phyloP scores from a whole-genome alignment of 495 filamentous ascomycete species.

The Neurospora sp. region DNA sequence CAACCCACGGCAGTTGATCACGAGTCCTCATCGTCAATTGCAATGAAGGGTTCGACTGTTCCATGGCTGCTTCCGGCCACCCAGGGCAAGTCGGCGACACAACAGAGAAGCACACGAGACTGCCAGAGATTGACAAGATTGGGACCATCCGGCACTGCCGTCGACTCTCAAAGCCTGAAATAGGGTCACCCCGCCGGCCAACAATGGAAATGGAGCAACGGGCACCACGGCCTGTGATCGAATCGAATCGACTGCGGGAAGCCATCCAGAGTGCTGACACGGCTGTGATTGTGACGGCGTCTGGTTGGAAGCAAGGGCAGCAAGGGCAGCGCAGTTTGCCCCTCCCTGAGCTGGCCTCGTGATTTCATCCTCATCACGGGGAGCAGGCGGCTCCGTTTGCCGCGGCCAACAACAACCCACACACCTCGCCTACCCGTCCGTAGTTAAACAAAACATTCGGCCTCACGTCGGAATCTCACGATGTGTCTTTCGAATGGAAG shows the following conservation, averaged over 20 bases:
- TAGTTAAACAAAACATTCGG: neutral
- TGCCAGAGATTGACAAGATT: neutral
- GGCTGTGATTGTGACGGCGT: constrained; percentile 7
- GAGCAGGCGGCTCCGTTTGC: constrained; percentile 14
- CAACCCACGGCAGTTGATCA: constrained; percentile 15
- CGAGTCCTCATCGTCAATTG: constrained; percentile 13
- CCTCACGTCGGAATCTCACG: too few relatives aligned
- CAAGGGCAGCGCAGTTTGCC: neutral
- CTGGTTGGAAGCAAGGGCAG: constrained; percentile 4
- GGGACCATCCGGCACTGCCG: neutral
- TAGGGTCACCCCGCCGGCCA: neutral
- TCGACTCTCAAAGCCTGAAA: neutral
- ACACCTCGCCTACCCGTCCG: neutral
- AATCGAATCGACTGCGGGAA: constrained; percentile 20
- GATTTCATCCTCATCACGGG: constrained; percentile 16
- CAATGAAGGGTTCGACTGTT: neutral
- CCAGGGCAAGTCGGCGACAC: neutral
- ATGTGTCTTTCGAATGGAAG: neutral
- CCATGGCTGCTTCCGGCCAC: constrained; percentile 2
- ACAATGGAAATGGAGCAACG: neutral
- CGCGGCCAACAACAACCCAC: constrained; percentile 8
- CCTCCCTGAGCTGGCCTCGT: constrained; percentile 19
- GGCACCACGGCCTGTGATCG: constrained; percentile 9
- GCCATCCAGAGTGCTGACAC: constrained; percentile 20
- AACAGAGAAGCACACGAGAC: neutral